Evolutionary conservation across 2,329 filamentous ascomycete species (phyloP).

Genomic region (Camillea tinctor): DNA sequence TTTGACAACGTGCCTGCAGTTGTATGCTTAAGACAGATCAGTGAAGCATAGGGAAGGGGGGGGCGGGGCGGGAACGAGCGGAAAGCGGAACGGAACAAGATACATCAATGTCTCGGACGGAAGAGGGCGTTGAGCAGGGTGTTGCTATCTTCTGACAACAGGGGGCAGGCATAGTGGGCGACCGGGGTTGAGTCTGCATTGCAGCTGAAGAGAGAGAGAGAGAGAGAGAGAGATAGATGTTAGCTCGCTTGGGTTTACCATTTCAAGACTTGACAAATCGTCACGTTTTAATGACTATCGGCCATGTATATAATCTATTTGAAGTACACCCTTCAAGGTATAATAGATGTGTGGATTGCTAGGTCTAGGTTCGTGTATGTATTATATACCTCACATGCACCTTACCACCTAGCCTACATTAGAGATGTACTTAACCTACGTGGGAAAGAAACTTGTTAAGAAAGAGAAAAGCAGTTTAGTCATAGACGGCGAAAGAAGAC

Average conservation of each 20-base stretch:
- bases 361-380: too few relatives aligned
- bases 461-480: too few relatives aligned
- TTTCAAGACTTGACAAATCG: slow-evolving; percentile 10
- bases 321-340: background rate
- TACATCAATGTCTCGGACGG: slow-evolving; percentile 1
- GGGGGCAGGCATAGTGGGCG: too few relatives aligned
- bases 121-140: background rate
- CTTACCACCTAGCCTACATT: too few relatives aligned
- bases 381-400: too few relatives aligned
- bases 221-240: too few relatives aligned
- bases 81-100: background rate
- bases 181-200: background rate
- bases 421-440: too few relatives aligned
- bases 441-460: too few relatives aligned
- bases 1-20: background rate
- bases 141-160: background rate
- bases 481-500: too few relatives aligned
- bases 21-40: background rate
- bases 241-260: slow-evolving; percentile 21
- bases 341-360: background rate
- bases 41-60: background rate
- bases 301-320: background rate
- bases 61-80: slow-evolving; percentile 1
- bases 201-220: background rate
- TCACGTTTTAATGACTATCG: background rate